Base-by-base conservation (phyloP, 495 filamentous ascomycete genomes). In the Penicillium nucicola region DNA sequence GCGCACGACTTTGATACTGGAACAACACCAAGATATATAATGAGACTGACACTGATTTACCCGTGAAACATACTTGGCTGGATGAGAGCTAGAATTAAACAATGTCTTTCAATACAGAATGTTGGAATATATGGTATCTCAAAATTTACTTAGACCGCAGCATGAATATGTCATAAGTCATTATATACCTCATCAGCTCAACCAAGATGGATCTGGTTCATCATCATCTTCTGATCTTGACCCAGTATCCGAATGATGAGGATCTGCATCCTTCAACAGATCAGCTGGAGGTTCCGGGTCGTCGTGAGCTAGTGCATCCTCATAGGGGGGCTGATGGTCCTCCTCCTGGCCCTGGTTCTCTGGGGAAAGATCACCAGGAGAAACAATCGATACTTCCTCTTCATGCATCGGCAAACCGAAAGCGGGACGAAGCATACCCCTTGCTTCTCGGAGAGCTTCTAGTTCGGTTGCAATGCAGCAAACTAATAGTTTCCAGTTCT, bases 401-500 rank as follows among this genome's bases (percentile, higher is more conserved):
- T 50, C 43, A 14, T 50, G 36, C 14, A 48, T 39, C 30, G 62
- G 37, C 28, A 63, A 38, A 37, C 55, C 57, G 40, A 56, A 64
- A 8, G 40, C 75, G 14, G 70, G 75, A 28, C 78, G 68, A 42
- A 97, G 70, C 53, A 95, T 77, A 2, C 69, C 69, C 47, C 80
- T 76, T 9, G 85, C 88, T 58, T 91, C 84, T 42, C 68, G 75
- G 45, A 96, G 82, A 7, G 95, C 92, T 56, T 92, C 87, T 4
- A 96, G 64, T 59, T 98, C 93, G 1, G 93, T 89, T 4, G 90
- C 87, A 50, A 97, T 84, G 49, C 88, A 91, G 49, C 87, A 92
- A 18, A 96, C 81, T 19, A 98, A 75, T 20, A 97, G 68, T 34
- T 88, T 97, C 93, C 93, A 98, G 6, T 83, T 79, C 46, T 78